These are phyloP conservation scores for Zoysia japonica DNA, from an alignment of 176 grass and related monocot species.

Conservation along the genomic window DNA sequence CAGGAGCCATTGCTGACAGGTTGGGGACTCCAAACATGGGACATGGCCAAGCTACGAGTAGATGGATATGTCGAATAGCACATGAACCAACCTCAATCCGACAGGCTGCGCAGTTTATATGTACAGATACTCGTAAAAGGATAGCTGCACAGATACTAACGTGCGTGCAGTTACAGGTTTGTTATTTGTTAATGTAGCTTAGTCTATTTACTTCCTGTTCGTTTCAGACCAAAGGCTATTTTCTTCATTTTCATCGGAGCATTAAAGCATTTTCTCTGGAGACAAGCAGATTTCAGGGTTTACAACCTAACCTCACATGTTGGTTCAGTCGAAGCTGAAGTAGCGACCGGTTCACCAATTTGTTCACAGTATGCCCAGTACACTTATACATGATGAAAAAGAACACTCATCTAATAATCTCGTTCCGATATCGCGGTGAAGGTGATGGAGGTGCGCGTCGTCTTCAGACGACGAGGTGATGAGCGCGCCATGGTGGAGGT, in stretches of 20 bases:
- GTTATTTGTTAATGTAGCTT: not conserved
- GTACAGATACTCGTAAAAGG: not conserved
- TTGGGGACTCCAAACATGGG: too few relatives aligned
- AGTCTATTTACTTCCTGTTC: not conserved
- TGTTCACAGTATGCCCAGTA: not conserved
- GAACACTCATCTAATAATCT: conserved; percentile 2
- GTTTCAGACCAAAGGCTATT: not conserved
- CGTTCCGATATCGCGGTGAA: conserved; percentile 56
- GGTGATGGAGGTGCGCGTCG: conserved; percentile 63
- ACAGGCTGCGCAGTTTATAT: not conserved
- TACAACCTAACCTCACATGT: not conserved
- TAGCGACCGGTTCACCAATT: not conserved
- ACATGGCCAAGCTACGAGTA: not conserved
- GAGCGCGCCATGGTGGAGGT: conserved; percentile 51
- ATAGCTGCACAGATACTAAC: not conserved
- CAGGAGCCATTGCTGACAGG: not conserved
- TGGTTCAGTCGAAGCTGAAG: not conserved
- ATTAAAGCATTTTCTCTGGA: not conserved
- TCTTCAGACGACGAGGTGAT: conserved; percentile 48
- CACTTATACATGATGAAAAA: too few relatives aligned
- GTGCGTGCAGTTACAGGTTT: not conserved
- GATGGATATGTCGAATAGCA: not conserved
- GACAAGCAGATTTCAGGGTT: not conserved
- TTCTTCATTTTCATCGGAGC: not conserved
- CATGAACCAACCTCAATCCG: too few relatives aligned